Percentiles rank a stretch among this genome's conserved stretches.
These are phyloP conservation scores for Blepharisma undulans DNA, from an alignment of 169 alveolate genomes.

Conservation along the genomic window DNA sequence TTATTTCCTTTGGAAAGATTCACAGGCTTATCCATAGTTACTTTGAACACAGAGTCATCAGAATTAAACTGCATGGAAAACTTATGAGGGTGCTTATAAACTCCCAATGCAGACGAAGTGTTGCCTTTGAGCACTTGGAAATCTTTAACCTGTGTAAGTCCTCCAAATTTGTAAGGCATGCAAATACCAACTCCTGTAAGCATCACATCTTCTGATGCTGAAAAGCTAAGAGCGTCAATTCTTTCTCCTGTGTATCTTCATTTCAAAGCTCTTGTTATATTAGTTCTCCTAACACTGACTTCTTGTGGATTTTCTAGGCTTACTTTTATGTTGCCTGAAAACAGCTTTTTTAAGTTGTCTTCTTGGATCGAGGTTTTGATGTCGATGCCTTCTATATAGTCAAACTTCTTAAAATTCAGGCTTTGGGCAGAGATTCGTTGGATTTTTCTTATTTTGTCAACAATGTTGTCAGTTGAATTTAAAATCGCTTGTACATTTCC, in stretches of 20 bases:
- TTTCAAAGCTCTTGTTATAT: constrained; percentile 36
- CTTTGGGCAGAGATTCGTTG: background rate
- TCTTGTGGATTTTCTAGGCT: background rate
- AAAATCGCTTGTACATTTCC: background rate
- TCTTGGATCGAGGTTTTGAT: background rate
- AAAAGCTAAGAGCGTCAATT: constrained; percentile 23
- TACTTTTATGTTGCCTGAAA: background rate
- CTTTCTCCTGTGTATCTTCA: constrained; percentile 38
- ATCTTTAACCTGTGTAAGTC: background rate
- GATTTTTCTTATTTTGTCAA: background rate
- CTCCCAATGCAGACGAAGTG: background rate
- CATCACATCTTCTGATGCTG: background rate
- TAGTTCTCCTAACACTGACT: constrained; percentile 10
- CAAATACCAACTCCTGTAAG: constrained; percentile 36
- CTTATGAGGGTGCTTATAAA: constrained; percentile 13
- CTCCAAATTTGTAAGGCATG: constrained; percentile 32
- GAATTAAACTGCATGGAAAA: background rate
- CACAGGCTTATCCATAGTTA: background rate
- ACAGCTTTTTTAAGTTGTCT: background rate
- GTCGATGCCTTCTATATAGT: background rate
- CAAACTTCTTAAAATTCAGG: background rate
- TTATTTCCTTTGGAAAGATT: background rate
- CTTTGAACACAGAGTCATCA: background rate
- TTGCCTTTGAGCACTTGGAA: constrained; percentile 15
- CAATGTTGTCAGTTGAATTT: background rate